phyloP scores from a whole-genome alignment of 2,329 filamentous ascomycete species.

The Stylonectria norvegica region DNA sequence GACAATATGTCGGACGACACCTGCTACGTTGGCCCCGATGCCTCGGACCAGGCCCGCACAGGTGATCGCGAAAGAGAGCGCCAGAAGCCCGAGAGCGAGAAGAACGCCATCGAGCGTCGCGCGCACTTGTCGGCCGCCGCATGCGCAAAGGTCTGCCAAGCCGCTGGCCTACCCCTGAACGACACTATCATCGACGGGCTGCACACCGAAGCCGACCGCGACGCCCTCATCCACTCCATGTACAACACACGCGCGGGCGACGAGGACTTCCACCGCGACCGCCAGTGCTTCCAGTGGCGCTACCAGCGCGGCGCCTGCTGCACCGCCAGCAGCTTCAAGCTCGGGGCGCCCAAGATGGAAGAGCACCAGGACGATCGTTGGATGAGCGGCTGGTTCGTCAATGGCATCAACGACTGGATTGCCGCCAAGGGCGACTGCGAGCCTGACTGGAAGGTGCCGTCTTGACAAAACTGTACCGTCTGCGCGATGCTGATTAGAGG shows the following conservation, averaged over 20 bases:
- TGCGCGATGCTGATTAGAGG: constrained; percentile 2
- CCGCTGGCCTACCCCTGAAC: constrained; percentile 35
- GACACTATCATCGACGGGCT: constrained; percentile 32
- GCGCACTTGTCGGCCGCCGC: constrained; percentile 45
- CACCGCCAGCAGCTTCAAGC: constrained; percentile 41
- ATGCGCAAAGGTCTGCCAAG: constrained; percentile 49
- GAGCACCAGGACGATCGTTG: constrained; percentile 31
- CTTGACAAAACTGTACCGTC: constrained; percentile 11
- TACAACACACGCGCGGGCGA: constrained; percentile 24
- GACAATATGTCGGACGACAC: constrained; percentile 50
- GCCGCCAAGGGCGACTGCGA: constrained; percentile 42
- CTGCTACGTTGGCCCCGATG: constrained; percentile 41
- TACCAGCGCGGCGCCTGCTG: constrained; percentile 45
- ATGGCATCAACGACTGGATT: constrained; percentile 48
- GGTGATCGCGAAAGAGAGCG: constrained; percentile 31
- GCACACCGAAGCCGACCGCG: constrained; percentile 27
- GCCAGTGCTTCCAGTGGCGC: constrained; percentile 46
- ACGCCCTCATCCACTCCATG: constrained; percentile 25
- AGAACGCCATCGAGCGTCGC: constrained; percentile 40
- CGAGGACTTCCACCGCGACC: constrained; percentile 28
- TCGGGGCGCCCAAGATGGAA: constrained; percentile 37
- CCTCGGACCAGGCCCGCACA: constrained; percentile 33
- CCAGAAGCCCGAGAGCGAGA: constrained; percentile 38
- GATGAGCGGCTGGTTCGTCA: constrained; percentile 45
- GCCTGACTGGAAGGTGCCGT: constrained; percentile 39